phyloP scores from a whole-genome alignment of 805 yeast genomes.

The Yamadazyma kitorensis region DNA sequence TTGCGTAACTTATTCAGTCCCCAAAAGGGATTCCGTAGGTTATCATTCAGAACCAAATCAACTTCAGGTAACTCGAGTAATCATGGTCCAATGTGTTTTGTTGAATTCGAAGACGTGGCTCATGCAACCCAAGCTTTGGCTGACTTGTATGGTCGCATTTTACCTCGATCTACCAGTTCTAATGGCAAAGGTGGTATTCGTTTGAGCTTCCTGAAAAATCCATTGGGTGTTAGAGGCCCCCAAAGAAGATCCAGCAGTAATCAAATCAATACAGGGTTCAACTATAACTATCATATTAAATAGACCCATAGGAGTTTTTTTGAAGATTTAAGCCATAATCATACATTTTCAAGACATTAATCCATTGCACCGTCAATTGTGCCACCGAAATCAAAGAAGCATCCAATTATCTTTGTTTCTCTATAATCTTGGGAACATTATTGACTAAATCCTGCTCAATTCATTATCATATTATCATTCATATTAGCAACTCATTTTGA shows the following conservation, averaged over 20 bases:
- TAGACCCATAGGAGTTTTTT: too few relatives aligned
- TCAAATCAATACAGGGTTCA: slow-evolving; percentile 13
- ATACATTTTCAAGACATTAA: too few relatives aligned
- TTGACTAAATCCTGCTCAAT: too few relatives aligned
- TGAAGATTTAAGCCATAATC: too few relatives aligned
- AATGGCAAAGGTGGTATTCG: slow-evolving; percentile 91
- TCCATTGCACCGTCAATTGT: too few relatives aligned
- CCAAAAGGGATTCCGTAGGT: slow-evolving; percentile 88
- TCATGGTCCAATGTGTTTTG: slow-evolving; percentile 99
- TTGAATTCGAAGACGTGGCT: slow-evolving; percentile 94
- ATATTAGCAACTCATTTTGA: too few relatives aligned
- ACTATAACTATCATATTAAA: slow-evolving; percentile 15
- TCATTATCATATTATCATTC: too few relatives aligned
- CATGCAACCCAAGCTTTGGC: slow-evolving; percentile 93
- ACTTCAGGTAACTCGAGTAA: slow-evolving; percentile 35
- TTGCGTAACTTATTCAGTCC: slow-evolving; percentile 81
- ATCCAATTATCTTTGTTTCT: too few relatives aligned
- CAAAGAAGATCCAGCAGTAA: slow-evolving; percentile 35
- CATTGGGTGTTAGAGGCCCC: slow-evolving; percentile 90
- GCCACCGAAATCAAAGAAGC: too few relatives aligned
- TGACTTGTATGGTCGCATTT: slow-evolving; percentile 87
- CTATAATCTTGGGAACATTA: too few relatives aligned
- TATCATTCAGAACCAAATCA: slow-evolving; percentile 75
- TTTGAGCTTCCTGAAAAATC: slow-evolving; percentile 91
- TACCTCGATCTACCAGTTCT: slow-evolving; percentile 69